A percentile compares a stretch with the other conserved stretches of the same genome.
Conservation (phyloP, 1,284 basidiomycete species). For the Ustilago trichophora region DNA sequence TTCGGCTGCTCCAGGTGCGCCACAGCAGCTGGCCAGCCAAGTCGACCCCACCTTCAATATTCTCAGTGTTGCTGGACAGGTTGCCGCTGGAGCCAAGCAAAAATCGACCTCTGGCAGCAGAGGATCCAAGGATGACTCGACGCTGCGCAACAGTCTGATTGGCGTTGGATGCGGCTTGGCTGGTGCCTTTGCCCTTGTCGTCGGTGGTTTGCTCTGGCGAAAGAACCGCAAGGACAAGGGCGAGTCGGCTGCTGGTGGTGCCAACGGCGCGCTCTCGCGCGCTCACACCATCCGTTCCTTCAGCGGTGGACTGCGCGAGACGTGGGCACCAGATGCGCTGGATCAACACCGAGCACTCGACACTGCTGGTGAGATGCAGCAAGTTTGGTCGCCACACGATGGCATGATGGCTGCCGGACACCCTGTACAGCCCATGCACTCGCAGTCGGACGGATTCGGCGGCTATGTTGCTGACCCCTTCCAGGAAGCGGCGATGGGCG, state of each 20-base stretch:
- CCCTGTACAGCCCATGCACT: no score
- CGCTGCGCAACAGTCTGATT: conserved; percentile 52
- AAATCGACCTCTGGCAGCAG: conserved; percentile 5
- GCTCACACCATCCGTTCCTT: conserved; percentile 48
- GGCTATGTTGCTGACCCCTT: conserved; percentile 35
- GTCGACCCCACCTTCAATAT: conserved; percentile 58
- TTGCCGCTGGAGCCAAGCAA: conserved; percentile 8
- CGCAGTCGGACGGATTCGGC: conserved; percentile 31
- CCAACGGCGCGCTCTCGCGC: conserved; percentile 21
- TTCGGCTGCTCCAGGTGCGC: conserved; percentile 37
- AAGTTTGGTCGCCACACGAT: conserved; percentile 24
- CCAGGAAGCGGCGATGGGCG: conserved; percentile 9
- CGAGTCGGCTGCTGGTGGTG: conserved; percentile 7
- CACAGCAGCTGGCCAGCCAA: conserved; percentile 53
- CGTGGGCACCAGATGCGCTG: conserved; percentile 48
- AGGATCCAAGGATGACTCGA: conserved; percentile 13
- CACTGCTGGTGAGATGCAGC: conserved; percentile 23
- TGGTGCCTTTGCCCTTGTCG: conserved; percentile 29
- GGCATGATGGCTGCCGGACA: conserved; percentile 11
- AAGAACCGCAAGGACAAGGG: conserved; percentile 29
- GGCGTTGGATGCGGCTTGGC: conserved; percentile 53
- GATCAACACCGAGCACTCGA: conserved; percentile 35
- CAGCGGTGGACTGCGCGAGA: conserved; percentile 52
- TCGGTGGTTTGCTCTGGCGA: conserved; percentile 39
- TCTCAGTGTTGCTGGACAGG: conserved; percentile 29